These are phyloP conservation scores for Pleurotus giganteus DNA, from an alignment of 768 basidiomycete genomes.

Conservation along the genomic window DNA sequence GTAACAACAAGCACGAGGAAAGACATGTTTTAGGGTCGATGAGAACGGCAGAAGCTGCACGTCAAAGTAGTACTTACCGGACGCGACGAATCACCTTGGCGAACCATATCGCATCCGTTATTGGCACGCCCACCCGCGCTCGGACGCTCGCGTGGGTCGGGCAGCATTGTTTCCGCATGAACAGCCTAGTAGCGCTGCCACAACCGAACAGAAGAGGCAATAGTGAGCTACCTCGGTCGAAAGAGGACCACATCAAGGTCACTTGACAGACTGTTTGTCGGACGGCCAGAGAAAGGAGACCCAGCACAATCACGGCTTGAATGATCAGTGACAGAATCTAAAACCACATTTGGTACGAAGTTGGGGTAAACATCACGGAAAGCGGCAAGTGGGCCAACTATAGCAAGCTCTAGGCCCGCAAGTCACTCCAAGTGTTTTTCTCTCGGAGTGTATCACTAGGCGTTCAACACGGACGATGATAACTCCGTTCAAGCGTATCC, in stretches of 20 bases:
- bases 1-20: background rate
- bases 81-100: background rate
- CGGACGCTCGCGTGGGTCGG: slow-evolving; percentile 5
- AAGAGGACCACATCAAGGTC: background rate
- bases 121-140: background rate
- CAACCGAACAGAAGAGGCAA: background rate
- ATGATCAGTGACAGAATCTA: background rate
- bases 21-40: background rate
- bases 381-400: background rate
- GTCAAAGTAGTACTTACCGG: background rate
- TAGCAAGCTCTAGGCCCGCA: slow-evolving; percentile 2
- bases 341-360: background rate
- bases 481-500: slow-evolving; percentile 5
- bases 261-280: background rate
- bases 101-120: background rate
- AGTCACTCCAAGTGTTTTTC: no score
- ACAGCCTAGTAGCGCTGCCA: background rate
- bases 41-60: slow-evolving; percentile 3
- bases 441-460: background rate
- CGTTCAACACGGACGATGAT: background rate
- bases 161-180: slow-evolving; percentile 5
- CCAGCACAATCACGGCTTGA: background rate
- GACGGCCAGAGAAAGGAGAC: background rate
- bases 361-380: background rate
- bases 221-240: background rate